Conservation (phyloP, 164 flowering plant species). For the Amborella trichopoda region DNA sequence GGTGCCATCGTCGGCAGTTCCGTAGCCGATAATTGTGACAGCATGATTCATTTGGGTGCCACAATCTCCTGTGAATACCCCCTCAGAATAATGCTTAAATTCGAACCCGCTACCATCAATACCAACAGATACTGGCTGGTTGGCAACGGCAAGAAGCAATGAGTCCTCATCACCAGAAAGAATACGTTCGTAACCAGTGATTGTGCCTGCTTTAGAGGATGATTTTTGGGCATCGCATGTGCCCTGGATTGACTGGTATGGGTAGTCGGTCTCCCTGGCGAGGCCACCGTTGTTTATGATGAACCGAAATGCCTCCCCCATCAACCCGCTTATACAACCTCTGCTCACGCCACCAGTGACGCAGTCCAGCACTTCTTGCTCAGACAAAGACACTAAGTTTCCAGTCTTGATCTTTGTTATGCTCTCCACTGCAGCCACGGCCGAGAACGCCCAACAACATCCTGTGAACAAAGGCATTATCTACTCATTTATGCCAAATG, state of each 20-base stretch:
- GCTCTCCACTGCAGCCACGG: conserved; percentile 13
- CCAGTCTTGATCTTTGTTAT: conserved; percentile 6
- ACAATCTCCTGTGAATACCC: neutral
- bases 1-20: conserved; percentile 18
- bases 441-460: conserved; percentile 16
- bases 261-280: conserved; percentile 6
- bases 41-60: conserved; percentile 12
- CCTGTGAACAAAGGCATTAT: conserved; percentile 1
- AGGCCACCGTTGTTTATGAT: conserved; percentile 6
- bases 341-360: neutral
- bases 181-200: conserved; percentile 1
- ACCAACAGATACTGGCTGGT: conserved; percentile 7
- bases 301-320: conserved; percentile 4
- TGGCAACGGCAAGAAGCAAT: conserved; percentile 5
- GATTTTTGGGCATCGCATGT: conserved; percentile 1
- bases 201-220: neutral
- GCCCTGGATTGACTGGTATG: conserved; percentile 3
- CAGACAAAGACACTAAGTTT: conserved; percentile 7
- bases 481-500: neutral
- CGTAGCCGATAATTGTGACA: conserved; percentile 32
- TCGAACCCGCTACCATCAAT: conserved; percentile 2
- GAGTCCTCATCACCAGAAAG: neutral
- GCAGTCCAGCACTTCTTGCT: conserved; percentile 11
- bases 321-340: conserved; percentile 12
- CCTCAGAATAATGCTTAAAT: conserved; percentile 2